These are phyloP conservation scores for Colletotrichum sp. DNA, from an alignment of 2,329 filamentous ascomycete genomes.

Conservation along the genomic window DNA sequence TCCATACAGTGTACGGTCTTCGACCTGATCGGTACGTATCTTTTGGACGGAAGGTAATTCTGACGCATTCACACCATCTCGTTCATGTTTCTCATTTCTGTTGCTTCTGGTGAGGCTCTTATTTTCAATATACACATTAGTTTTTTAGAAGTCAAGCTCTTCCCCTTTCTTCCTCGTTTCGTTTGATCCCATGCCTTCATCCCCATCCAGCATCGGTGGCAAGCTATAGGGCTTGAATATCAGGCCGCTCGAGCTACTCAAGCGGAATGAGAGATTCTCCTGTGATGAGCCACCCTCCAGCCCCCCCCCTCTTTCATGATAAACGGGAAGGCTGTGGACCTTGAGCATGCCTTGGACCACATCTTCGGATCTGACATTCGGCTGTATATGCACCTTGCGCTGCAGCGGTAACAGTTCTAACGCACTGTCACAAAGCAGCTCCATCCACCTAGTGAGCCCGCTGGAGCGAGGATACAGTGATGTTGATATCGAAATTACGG, in stretches of 20 bases:
- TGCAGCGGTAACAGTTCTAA: slow-evolving; percentile 79
- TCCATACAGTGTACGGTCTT: not conserved
- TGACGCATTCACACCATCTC: not conserved
- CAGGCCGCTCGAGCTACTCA: slow-evolving; percentile 81
- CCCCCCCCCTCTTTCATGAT: slow-evolving; percentile 88
- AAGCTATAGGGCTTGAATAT: slow-evolving; percentile 88
- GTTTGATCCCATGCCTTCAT: slow-evolving; percentile 54
- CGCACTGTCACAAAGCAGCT: slow-evolving; percentile 83
- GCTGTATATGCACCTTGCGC: slow-evolving; percentile 58
- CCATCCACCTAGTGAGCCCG: slow-evolving; percentile 84
- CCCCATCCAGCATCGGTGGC: slow-evolving; percentile 78
- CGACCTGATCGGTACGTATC: not conserved
- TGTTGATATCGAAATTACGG: slow-evolving; percentile 78
- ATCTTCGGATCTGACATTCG: slow-evolving; percentile 64
- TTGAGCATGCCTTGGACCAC: slow-evolving; percentile 85
- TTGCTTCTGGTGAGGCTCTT: not conserved
- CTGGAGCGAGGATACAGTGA: slow-evolving; percentile 78
- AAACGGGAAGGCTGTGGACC: slow-evolving; percentile 81
- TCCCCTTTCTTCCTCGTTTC: slow-evolving; percentile 65
- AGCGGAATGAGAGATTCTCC: slow-evolving; percentile 88
- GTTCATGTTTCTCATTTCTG: not conserved
- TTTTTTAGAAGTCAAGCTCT: slow-evolving; percentile 71
- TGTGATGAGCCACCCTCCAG: slow-evolving; percentile 70
- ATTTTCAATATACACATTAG: not conserved
- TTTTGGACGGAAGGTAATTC: not conserved